A percentile compares a stretch with the other conserved stretches of the same genome.
Conservation (phyloP, 1,284 basidiomycete genomes). For the Cyathus olla region DNA sequence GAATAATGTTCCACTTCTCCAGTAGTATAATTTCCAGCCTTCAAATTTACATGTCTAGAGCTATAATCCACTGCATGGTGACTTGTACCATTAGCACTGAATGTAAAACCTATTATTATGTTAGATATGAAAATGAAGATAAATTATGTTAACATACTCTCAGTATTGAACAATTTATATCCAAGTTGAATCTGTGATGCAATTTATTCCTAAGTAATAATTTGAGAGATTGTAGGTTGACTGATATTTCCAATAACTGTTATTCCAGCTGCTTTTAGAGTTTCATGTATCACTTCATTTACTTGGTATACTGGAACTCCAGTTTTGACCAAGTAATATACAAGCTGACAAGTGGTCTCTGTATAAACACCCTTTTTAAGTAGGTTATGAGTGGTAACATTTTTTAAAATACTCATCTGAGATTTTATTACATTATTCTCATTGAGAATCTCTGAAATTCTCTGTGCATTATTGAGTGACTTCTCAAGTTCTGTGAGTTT, state of each 20-base stretch:
- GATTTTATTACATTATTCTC: not conserved
- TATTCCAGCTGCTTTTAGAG: slow-evolving; percentile 21
- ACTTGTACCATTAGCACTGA: slow-evolving; percentile 29
- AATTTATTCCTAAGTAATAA: slow-evolving; percentile 25
- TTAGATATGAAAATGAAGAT: not conserved
- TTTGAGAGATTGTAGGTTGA: slow-evolving; percentile 18
- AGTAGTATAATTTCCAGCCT: slow-evolving; percentile 10
- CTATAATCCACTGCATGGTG: slow-evolving; percentile 22
- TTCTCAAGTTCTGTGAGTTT: too few species aligned
- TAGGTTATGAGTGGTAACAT: slow-evolving; percentile 5
- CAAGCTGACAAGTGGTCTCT: slow-evolving; percentile 10
- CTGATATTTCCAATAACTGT: slow-evolving; percentile 19
- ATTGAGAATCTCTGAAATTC: too few species aligned
- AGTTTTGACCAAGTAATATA: slow-evolving; percentile 8
- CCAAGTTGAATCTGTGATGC: slow-evolving; percentile 29
- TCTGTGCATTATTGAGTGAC: too few species aligned
- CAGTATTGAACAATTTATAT: slow-evolving; percentile 22
- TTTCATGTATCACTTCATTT: slow-evolving; percentile 12
- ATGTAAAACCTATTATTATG: slow-evolving; percentile 9
- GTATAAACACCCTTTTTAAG: slow-evolving; percentile 12
- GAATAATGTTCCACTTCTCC: slow-evolving; percentile 8
- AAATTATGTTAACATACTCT: slow-evolving; percentile 6
- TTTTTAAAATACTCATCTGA: not conserved
- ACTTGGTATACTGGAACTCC: slow-evolving; percentile 9
- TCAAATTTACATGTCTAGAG: slow-evolving; percentile 19